Conservation (phyloP, 176 grass and related monocot species). For the Olyra latifolia region DNA sequence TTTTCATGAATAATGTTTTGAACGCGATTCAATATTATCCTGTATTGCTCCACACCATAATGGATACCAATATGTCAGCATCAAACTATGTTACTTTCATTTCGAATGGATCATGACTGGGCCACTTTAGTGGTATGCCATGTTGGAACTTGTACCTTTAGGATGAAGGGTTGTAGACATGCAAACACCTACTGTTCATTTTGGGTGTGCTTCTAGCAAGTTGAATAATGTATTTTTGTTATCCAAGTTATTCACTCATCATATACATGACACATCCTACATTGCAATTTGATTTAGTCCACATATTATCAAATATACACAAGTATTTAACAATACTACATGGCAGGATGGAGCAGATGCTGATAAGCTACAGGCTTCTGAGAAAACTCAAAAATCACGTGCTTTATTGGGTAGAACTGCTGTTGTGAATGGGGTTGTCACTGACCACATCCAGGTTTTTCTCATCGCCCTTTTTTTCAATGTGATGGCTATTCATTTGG, state of each 20-base stretch:
- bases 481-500: neutral
- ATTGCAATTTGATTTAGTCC: neutral
- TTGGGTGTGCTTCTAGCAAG: neutral
- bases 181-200: neutral
- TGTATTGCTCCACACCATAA: neutral
- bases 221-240: constrained; percentile 2
- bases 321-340: constrained; percentile 10
- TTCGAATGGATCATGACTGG: neutral
- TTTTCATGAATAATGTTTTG: neutral
- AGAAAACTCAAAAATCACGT: constrained; percentile 70
- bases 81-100: constrained; percentile 17
- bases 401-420: constrained; percentile 66
- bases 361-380: constrained; percentile 63
- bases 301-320: neutral
- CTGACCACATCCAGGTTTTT: constrained; percentile 81
- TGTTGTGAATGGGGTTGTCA: constrained; percentile 77
- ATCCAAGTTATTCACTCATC: neutral
- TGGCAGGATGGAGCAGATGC: constrained; percentile 75
- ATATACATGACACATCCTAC: neutral
- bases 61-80: neutral
- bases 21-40: neutral
- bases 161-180: neutral
- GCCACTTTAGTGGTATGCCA: neutral
- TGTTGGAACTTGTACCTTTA: constrained; percentile 1
- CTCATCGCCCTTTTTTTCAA: neutral